Evolutionary conservation across 345 rosid species (phyloP).

Genomic region (Garcia nutans): DNA sequence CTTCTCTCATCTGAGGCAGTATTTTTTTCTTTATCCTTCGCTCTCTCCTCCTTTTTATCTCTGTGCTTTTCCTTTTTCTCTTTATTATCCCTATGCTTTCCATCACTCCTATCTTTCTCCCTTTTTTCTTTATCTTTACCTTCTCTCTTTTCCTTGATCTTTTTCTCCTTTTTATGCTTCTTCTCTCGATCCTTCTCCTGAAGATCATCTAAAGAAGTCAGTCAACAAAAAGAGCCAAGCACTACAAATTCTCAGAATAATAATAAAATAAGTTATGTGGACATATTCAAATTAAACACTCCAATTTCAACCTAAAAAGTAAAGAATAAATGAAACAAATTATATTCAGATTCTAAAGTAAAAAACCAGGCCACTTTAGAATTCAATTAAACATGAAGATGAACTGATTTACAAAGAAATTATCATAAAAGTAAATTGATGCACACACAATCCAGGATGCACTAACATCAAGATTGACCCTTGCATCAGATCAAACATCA

Average conservation of each 20-base stretch:
- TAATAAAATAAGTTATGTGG: neutral
- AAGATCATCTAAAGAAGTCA: slow-evolving; percentile 10
- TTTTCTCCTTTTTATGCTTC: slow-evolving; percentile 53
- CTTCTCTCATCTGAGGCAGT: slow-evolving; percentile 36
- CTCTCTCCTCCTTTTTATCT: slow-evolving; percentile 41
- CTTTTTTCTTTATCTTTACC: slow-evolving; percentile 40
- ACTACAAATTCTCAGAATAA: neutral
- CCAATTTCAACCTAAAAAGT: neutral
- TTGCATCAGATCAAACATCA: neutral
- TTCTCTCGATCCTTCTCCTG: slow-evolving; percentile 58
- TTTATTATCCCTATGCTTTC: slow-evolving; percentile 49
- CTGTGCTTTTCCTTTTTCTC: slow-evolving; percentile 44
- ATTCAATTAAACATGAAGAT: neutral
- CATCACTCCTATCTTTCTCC: slow-evolving; percentile 50
- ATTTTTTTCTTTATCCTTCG: slow-evolving; percentile 40
- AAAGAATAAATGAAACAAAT: neutral
- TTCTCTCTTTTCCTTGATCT: slow-evolving; percentile 47
- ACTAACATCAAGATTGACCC: neutral
- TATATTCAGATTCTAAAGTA: neutral
- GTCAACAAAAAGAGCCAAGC: neutral
- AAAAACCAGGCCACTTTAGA: neutral
- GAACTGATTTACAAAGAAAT: neutral
- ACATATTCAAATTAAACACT: neutral
- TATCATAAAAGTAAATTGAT: neutral
- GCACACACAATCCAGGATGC: neutral